A percentile compares a stretch with the other conserved stretches of the same genome.
These are phyloP conservation scores for Halophytophthora polymorphica DNA, from an alignment of 352 stramenopile genomes.

Conservation along the genomic window DNA sequence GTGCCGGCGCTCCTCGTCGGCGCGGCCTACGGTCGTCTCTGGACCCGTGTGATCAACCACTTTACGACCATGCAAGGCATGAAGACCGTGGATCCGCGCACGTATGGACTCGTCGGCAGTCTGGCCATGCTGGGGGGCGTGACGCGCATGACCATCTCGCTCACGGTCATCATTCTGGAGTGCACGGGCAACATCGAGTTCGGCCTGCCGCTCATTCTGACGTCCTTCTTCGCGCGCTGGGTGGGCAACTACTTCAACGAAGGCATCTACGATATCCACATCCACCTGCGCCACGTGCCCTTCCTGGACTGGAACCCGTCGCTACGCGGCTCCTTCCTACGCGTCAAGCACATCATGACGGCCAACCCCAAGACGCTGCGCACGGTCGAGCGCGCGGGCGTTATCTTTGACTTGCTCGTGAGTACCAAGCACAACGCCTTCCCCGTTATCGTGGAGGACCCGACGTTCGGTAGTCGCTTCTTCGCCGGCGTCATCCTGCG, in stretches of 20 bases:
- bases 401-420: slow-evolving; percentile 93
- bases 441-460: slow-evolving; percentile 83
- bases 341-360: slow-evolving; percentile 94
- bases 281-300: slow-evolving; percentile 88
- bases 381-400: slow-evolving; percentile 88
- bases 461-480: slow-evolving; percentile 77
- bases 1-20: slow-evolving; percentile 94
- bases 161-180: slow-evolving; percentile 98
- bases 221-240: slow-evolving; percentile 95
- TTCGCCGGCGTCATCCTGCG: slow-evolving; percentile 80
- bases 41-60: slow-evolving; percentile 84
- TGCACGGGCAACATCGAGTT: slow-evolving; percentile 98
- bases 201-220: slow-evolving; percentile 97
- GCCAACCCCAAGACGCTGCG: slow-evolving; percentile 92
- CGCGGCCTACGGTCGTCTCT: slow-evolving; percentile 92
- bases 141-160: slow-evolving; percentile 97
- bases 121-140: slow-evolving; percentile 95
- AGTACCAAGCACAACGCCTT: slow-evolving; percentile 87
- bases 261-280: slow-evolving; percentile 99
- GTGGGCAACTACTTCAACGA: slow-evolving; percentile 99
- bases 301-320: slow-evolving; percentile 82
- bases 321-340: slow-evolving; percentile 58
- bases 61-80: slow-evolving; percentile 47
- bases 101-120: slow-evolving; percentile 96
- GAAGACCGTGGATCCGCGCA: slow-evolving; percentile 81